Conservation (phyloP, 371 early-diverging fungal genomes). For the Mucor circinelloides region DNA sequence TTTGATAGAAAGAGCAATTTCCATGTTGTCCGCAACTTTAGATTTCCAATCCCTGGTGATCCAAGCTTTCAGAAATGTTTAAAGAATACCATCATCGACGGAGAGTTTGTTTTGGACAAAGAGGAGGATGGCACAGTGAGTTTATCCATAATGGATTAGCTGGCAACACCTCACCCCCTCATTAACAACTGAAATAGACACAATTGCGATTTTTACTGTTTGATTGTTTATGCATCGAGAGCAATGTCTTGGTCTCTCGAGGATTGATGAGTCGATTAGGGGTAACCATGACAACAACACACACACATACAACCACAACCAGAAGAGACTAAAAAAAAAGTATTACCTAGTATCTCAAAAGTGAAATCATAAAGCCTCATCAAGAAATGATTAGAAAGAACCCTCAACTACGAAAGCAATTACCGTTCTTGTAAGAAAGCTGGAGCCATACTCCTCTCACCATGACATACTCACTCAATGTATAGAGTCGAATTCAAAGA, state of each 20-base stretch:
- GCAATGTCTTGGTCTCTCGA: conserved; percentile 52
- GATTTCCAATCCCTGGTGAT: conserved; percentile 70
- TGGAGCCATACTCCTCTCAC: too few relatives aligned
- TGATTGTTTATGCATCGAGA: conserved; percentile 72
- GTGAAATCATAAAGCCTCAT: conserved; percentile 73
- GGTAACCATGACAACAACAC: conserved; percentile 40
- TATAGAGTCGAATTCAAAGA: conserved; percentile 68
- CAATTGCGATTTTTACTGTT: conserved; percentile 67
- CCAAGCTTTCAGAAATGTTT: conserved; percentile 54
- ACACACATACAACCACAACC: neutral
- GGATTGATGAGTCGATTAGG: conserved; percentile 74
- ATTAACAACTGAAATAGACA: conserved; percentile 16
- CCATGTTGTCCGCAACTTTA: conserved; percentile 59
- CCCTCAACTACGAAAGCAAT: conserved; percentile 38
- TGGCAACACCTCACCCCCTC: neutral
- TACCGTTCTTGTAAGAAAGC: conserved; percentile 67
- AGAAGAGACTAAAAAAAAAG: neutral
- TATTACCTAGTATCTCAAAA: conserved; percentile 56
- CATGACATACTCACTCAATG: neutral
- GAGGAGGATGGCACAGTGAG: conserved; percentile 64
- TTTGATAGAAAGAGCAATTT: conserved; percentile 90
- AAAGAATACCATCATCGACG: conserved; percentile 85
- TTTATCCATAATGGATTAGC: neutral
- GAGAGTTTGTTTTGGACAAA: conserved; percentile 85
- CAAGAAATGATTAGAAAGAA: conserved; percentile 49